These are phyloP conservation scores for Penicillium corylophilum DNA, from an alignment of 2,329 filamentous ascomycete species.

Conservation along the genomic window DNA sequence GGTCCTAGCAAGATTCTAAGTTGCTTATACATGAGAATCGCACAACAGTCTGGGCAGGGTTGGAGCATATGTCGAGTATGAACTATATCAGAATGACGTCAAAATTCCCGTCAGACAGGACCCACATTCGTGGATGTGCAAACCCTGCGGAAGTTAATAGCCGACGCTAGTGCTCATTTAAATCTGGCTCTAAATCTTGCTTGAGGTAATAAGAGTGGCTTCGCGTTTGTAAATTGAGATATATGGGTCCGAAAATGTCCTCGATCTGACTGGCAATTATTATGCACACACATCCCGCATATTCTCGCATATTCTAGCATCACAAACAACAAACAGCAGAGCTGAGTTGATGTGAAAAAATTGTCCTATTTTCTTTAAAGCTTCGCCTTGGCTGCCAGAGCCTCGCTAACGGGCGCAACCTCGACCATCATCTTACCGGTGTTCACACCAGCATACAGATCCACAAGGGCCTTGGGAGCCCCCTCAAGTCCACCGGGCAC, in stretches of 20 bases:
- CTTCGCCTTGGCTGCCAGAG: conserved; percentile 40
- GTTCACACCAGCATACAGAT: conserved; percentile 68
- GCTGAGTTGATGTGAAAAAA: neutral
- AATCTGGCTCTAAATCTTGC: neutral
- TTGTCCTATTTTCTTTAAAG: conserved; percentile 29
- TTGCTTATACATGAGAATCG: neutral
- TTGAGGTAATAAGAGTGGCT: no score
- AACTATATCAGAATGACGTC: conserved; percentile 2
- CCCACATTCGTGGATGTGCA: neutral
- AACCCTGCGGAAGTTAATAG: neutral
- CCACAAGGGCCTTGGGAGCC: conserved; percentile 62
- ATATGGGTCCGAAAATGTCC: neutral
- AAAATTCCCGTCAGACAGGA: neutral
- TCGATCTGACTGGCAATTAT: neutral
- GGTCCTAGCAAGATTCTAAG: neutral
- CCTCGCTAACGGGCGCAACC: conserved; percentile 38
- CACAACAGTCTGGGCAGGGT: neutral
- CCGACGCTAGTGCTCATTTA: no score
- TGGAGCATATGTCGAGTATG: neutral
- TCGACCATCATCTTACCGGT: conserved; percentile 62
- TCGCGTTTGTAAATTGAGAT: neutral
- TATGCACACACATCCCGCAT: no score
- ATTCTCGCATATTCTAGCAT: neutral
- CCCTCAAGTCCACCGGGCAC: conserved; percentile 65
- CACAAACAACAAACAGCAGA: neutral